These are phyloP conservation scores for Pleoardoris graminearum DNA, from an alignment of 2,329 filamentous ascomycete species.

Conservation along the genomic window DNA sequence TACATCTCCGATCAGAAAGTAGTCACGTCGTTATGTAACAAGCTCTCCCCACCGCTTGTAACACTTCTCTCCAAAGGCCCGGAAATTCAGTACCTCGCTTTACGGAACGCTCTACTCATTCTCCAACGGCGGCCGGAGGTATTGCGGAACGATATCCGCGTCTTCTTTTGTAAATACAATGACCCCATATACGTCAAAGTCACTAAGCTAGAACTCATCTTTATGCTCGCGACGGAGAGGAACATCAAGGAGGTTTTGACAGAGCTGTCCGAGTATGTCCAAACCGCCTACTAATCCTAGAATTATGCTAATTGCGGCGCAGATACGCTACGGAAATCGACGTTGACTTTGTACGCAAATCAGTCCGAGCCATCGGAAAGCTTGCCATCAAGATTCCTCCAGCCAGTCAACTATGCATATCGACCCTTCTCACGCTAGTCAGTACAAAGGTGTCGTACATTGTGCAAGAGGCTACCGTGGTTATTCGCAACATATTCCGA, in stretches of 20 bases:
- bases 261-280: slow-evolving; percentile 78
- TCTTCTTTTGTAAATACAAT: slow-evolving; percentile 99
- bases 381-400: slow-evolving; percentile 98
- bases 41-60: slow-evolving; percentile 91
- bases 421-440: slow-evolving; percentile 87
- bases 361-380: slow-evolving; percentile 95
- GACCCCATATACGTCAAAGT: slow-evolving; percentile 99
- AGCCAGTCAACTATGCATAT: slow-evolving; percentile 87
- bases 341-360: slow-evolving; percentile 97
- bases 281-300: background rate
- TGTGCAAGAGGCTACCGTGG: slow-evolving; percentile 96
- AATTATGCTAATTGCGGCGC: slow-evolving; percentile 14
- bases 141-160: slow-evolving; percentile 91
- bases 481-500: slow-evolving; percentile 98
- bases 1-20: slow-evolving; percentile 93
- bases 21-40: slow-evolving; percentile 82
- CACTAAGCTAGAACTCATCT: slow-evolving; percentile 96
- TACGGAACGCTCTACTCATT: slow-evolving; percentile 91
- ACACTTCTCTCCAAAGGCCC: slow-evolving; percentile 94
- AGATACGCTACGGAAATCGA: slow-evolving; percentile 95
- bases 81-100: slow-evolving; percentile 95
- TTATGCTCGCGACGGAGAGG: slow-evolving; percentile 94
- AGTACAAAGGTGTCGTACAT: slow-evolving; percentile 99
- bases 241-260: slow-evolving; percentile 96
- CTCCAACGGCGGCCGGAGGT: slow-evolving; percentile 92